Base-by-base conservation (phyloP, 1,284 basidiomycete species). In the Hemileia vastatrix region DNA sequence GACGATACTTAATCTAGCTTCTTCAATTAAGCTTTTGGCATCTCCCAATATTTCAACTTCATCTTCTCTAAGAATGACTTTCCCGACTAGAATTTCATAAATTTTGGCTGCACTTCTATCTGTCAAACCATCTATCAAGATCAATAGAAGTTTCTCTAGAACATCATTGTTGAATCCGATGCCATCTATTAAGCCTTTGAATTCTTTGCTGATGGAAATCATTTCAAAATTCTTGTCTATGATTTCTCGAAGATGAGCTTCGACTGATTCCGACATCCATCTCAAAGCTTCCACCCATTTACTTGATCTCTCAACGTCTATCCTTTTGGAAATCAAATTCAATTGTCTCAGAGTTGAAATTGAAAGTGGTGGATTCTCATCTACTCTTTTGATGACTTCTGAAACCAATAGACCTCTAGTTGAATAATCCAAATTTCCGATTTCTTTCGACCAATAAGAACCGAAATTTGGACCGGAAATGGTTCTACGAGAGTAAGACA, bases 381-480 rank as follows among this genome's bases (percentile, higher is more conserved):
- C n/a, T n/a, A n/a, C n/a, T n/a, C n/a, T n/a, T 43, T 70, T 67
- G 52, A 77, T 78, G 0, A 92, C 80, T 1, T 87, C 86, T 63
- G 83, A 83, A 24, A 91, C 76, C 1, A 91, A 77, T n/a, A 78
- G 78, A 23, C 86, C 83, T 31, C 86, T 82, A 27, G 83, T 80
- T 67, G 84, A 83, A 66, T 81, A 81, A 2, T 84, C 80, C 1
- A 91, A 79, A 0, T 77, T 74, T 1, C 86, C 86, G 68, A 93
- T 86, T 66, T 93, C 89, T 31, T 82, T 71, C 0, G 82, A 86
- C 90, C 90, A 94, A 2, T 86, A 85, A 66, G 89, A 86, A 8
- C 87, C 88, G 71, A 88, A 94, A n/a, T n/a, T n/a, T n/a, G n/a
- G n/a, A n/a, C n/a, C n/a, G n/a, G n/a, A n/a, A n/a, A n/a, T n/a